A percentile compares a stretch with the other conserved stretches of the same genome.
These are phyloP conservation scores for Colletotrichum tropicale DNA, from an alignment of 2,329 filamentous ascomycete genomes.

Conservation along the genomic window DNA sequence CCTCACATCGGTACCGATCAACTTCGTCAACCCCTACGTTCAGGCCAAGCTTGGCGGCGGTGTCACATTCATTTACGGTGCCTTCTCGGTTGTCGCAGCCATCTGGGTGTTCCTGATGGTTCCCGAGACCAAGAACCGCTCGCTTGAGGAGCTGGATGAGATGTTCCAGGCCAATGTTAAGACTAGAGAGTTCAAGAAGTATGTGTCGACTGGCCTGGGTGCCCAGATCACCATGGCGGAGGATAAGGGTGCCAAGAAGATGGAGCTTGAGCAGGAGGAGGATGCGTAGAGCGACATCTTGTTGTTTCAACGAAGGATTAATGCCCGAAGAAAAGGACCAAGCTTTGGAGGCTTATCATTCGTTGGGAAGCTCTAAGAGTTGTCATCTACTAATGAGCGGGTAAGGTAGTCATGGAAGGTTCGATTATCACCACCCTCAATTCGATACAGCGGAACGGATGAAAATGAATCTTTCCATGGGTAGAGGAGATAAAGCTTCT, in stretches of 20 bases:
- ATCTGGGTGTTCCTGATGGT: constrained; percentile 15
- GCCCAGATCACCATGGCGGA: background rate
- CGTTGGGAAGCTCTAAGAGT: background rate
- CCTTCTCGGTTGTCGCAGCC: constrained; percentile 21
- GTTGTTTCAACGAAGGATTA: background rate
- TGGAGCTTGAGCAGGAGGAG: background rate
- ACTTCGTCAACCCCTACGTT: constrained; percentile 22
- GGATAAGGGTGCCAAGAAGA: background rate
- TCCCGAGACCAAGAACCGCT: constrained; percentile 5
- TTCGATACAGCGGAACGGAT: no score
- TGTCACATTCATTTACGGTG: constrained; percentile 26
- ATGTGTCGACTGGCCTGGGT: background rate
- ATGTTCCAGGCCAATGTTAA: constrained; percentile 18
- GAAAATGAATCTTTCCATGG: background rate
- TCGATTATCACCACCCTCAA: background rate
- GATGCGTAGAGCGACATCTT: background rate
- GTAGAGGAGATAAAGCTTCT: background rate
- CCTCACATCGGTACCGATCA: constrained; percentile 8
- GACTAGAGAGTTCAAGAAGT: background rate
- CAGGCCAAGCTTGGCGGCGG: constrained; percentile 21
- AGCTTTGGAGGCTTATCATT: background rate
- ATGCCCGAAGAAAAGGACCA: background rate
- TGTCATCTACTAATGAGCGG: background rate
- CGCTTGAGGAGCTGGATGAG: constrained; percentile 24
- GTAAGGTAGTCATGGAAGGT: background rate